These are phyloP conservation scores for Seminavis robusta DNA, from an alignment of 108 stramenopile genomes.

Conservation along the genomic window DNA sequence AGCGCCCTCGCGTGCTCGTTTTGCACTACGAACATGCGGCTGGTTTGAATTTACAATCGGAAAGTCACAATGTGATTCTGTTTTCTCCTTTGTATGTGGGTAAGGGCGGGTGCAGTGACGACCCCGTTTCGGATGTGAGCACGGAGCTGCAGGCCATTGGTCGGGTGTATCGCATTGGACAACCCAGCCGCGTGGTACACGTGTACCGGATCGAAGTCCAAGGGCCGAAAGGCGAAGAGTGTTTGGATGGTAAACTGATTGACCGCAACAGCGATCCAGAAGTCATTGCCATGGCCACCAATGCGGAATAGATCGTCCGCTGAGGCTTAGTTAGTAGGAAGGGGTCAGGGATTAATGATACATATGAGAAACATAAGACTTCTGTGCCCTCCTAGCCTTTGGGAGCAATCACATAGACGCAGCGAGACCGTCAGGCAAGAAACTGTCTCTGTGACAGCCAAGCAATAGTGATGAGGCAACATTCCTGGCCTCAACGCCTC, in stretches of 20 bases:
- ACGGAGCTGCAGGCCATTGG: conserved; percentile 76
- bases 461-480: no score
- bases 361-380: no score
- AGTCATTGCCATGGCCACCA: conserved; percentile 47
- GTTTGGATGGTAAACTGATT: conserved; percentile 60
- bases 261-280: conserved; percentile 55
- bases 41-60: conserved; percentile 72
- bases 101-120: conserved; percentile 40
- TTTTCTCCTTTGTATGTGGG: conserved; percentile 64
- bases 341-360: no score
- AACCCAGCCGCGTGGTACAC: conserved; percentile 45
- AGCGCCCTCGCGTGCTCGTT: conserved; percentile 60
- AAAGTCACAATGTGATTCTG: conserved; percentile 65
- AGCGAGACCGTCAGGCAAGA: no score
- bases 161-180: conserved; percentile 64
- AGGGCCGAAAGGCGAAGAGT: conserved; percentile 61
- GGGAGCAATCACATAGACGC: no score
- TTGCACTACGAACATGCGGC: conserved; percentile 68
- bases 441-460: no score
- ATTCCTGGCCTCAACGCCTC: no score
- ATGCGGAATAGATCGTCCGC: no score
- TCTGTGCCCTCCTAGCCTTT: no score
- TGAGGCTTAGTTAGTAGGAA: no score
- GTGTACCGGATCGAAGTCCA: conserved; percentile 53
- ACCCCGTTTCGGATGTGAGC: conserved; percentile 63